Conservation (phyloP, 768 basidiomycete species). For the Lepiota venenata region DNA sequence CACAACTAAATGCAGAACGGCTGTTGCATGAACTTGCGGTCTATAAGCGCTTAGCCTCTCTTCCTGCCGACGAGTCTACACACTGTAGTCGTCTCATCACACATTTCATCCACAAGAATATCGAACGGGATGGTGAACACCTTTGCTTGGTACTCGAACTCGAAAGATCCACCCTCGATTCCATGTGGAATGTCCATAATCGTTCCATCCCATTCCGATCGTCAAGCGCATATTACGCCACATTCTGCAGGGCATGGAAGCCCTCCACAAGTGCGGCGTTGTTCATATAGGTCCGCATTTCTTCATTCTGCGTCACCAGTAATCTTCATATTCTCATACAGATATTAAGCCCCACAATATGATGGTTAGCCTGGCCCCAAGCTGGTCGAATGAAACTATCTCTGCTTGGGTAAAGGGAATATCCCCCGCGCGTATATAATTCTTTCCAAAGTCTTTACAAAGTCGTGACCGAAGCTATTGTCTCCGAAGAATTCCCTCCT, state of each 20-base stretch:
- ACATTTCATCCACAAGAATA: slow-evolving; percentile 20
- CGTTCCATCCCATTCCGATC: slow-evolving; percentile 11
- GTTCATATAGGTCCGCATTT: slow-evolving; percentile 20
- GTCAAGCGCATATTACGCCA: slow-evolving; percentile 19
- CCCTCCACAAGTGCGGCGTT: slow-evolving; percentile 16
- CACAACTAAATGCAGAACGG: slow-evolving; percentile 16
- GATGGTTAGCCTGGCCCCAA: slow-evolving; percentile 9
- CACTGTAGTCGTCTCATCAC: slow-evolving; percentile 16
- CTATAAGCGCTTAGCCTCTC: slow-evolving; percentile 15
- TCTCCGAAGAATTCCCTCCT: slow-evolving; percentile 16
- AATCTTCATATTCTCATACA: neutral
- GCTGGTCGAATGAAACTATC: slow-evolving; percentile 7
- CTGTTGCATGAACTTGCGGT: slow-evolving; percentile 20
- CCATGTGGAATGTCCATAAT: slow-evolving; percentile 4
- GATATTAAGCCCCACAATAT: slow-evolving; percentile 23
- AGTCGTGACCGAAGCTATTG: slow-evolving; percentile 13
- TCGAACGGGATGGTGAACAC: slow-evolving; percentile 20
- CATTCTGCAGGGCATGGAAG: slow-evolving; percentile 14
- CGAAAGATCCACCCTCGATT: slow-evolving; percentile 1
- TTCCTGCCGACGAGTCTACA: neutral
- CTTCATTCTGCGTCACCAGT: neutral
- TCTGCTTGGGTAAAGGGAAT: neutral
- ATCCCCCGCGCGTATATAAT: too few relatives aligned
- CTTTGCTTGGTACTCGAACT: slow-evolving; percentile 22
- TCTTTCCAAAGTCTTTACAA: neutral